Evolutionary conservation across 352 stramenopile genomes (phyloP).

Genomic region (Phytopythium mirpurense): DNA sequence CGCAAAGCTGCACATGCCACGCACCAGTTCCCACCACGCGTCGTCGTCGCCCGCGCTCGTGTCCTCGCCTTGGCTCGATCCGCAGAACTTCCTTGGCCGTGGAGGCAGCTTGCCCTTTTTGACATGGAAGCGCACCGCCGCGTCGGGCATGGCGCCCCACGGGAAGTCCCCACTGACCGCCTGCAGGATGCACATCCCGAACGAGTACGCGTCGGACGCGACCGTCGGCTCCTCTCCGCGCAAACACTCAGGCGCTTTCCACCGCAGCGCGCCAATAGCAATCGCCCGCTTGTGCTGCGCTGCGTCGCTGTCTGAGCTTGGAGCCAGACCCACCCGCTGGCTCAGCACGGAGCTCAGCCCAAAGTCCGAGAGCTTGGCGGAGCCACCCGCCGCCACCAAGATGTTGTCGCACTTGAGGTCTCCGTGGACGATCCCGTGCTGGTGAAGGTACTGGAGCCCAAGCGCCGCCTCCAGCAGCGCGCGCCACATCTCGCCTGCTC

Average conservation of each 20-base stretch:
- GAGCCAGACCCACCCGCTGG: too few relatives aligned
- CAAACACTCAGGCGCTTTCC: slow-evolving; percentile 26
- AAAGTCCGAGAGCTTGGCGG: slow-evolving; percentile 28
- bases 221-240: slow-evolving; percentile 13
- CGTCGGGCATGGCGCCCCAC: slow-evolving; percentile 22
- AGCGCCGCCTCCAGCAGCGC: slow-evolving; percentile 24
- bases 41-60: slow-evolving; percentile 14
- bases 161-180: slow-evolving; percentile 21
- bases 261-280: slow-evolving; percentile 18
- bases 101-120: slow-evolving; percentile 16
- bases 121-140: slow-evolving; percentile 24
- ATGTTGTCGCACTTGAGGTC: slow-evolving; percentile 41
- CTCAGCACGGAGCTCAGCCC: slow-evolving; percentile 19
- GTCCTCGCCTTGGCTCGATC: background rate
- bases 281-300: slow-evolving; percentile 5
- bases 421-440: slow-evolving; percentile 28
- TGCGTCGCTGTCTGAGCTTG: slow-evolving; percentile 11
- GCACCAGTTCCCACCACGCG: slow-evolving; percentile 19
- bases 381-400: slow-evolving; percentile 22
- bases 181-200: slow-evolving; percentile 31
- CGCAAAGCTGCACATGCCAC: slow-evolving; percentile 28
- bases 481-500: slow-evolving; percentile 18
- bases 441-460: slow-evolving; percentile 26
- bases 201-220: slow-evolving; percentile 28
- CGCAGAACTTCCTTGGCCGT: slow-evolving; percentile 11